A percentile compares a stretch with the other conserved stretches of the same genome.
These are phyloP conservation scores for Hypomyces perniciosus DNA, from an alignment of 2,329 filamentous ascomycete genomes.

Conservation along the genomic window DNA sequence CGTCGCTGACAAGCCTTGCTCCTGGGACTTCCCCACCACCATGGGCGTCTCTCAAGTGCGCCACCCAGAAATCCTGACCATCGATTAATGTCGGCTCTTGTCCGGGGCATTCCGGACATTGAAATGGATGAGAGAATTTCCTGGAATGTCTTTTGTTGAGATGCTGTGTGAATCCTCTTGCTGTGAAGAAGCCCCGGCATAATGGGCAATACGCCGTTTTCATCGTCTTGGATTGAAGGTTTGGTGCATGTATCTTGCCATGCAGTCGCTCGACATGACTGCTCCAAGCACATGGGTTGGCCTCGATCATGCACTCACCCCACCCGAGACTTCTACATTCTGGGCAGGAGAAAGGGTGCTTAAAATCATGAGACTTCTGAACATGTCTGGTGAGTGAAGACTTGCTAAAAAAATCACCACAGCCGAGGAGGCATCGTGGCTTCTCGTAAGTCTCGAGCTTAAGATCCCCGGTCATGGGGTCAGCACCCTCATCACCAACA, in stretches of 20 bases:
- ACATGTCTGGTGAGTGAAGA: slow-evolving; percentile 3
- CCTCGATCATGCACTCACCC: not conserved
- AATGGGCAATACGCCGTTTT: slow-evolving; percentile 5
- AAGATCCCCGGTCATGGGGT: not conserved
- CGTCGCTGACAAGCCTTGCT: slow-evolving; percentile 1
- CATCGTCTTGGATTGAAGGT: not conserved
- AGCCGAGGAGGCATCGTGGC: not conserved
- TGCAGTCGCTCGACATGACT: not conserved
- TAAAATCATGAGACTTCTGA: slow-evolving; percentile 1
- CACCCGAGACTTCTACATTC: slow-evolving; percentile 2
- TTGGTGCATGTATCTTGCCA: slow-evolving; percentile 1
- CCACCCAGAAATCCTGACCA: slow-evolving; percentile 2
- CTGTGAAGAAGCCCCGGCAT: not conserved
- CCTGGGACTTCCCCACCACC: not conserved
- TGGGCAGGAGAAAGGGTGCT: slow-evolving; percentile 1
- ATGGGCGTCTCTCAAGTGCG: slow-evolving; percentile 1
- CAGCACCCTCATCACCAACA: no score
- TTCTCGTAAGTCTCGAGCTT: not conserved
- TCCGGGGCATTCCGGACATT: slow-evolving; percentile 1
- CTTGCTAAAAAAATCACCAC: slow-evolving; percentile 3
- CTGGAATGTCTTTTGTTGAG: slow-evolving; percentile 3
- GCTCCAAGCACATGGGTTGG: slow-evolving; percentile 2
- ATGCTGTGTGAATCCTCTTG: slow-evolving; percentile 5
- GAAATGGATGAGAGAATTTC: slow-evolving; percentile 1
- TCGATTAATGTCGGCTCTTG: not conserved